Conservation (phyloP, 192 early-diverging fungal species). For the Coemansia sp. region DNA sequence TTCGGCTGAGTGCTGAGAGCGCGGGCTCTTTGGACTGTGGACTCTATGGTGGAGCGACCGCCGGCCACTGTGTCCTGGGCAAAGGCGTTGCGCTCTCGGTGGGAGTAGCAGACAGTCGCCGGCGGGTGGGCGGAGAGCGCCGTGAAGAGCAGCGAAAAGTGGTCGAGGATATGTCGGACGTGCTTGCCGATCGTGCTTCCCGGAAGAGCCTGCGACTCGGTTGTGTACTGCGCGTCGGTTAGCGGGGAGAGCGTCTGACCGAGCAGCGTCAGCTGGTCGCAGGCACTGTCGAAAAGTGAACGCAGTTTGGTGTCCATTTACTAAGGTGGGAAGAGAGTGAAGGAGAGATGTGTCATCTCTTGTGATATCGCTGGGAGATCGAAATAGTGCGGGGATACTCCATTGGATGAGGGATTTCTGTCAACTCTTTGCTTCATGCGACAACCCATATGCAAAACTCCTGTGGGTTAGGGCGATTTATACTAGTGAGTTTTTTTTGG, state of each 20-base stretch:
- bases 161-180: slow-evolving; percentile 55
- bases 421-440: background rate
- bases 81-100: slow-evolving; percentile 18
- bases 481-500: too few relatives aligned
- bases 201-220: slow-evolving; percentile 34
- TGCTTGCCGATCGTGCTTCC: slow-evolving; percentile 59
- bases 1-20: background rate
- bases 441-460: background rate
- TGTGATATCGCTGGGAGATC: background rate
- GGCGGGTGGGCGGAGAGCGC: slow-evolving; percentile 1
- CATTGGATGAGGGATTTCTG: background rate
- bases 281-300: slow-evolving; percentile 22
- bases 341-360: background rate
- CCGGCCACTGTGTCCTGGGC: slow-evolving; percentile 18
- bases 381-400: background rate
- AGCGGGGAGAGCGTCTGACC: slow-evolving; percentile 7
- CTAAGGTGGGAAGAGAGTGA: background rate
- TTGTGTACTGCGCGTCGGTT: slow-evolving; percentile 22
- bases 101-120: slow-evolving; percentile 16
- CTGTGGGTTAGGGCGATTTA: too few relatives aligned
- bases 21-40: background rate
- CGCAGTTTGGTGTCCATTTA: slow-evolving; percentile 2
- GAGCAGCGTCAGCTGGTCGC: slow-evolving; percentile 19
- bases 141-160: slow-evolving; percentile 38
- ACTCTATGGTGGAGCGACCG: slow-evolving; percentile 15